Evolutionary conservation across 129 eudicot species (phyloP), one percentile per base, ranked within the genome.

Genomic region (Tagetes erecta): DNA sequence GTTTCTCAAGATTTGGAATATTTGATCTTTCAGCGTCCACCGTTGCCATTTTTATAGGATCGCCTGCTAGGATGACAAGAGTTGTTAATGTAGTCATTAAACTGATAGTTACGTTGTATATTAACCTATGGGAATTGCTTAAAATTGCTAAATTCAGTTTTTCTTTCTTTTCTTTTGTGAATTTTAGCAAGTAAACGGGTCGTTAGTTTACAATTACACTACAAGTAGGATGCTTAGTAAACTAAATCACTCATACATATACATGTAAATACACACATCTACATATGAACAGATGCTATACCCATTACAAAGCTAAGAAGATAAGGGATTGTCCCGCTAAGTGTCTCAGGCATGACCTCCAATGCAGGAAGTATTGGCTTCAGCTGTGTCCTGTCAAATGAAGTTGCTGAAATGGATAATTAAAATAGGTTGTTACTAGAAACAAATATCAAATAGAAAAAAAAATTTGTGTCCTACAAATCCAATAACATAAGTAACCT

Each of bases 261-360:
- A 62, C 27, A 13, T 62, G 67, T 62, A 35, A 36, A 36, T 12
- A 35, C 67, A 62, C 67, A 36, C 44, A 35, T 27, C 35, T 6
- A 14, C 1, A 76, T 38, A 65, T 42, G 46, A 49, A 75, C 55
- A 80, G 36, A 58, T 76, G 27, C 46, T 74, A 39, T 89, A 94
- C 98, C 99, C 97, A 94, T 94, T 30, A 91, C 83, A 80, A 85
- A 84, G 84, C 97, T 85, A 36, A 94, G 91, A 74, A 94, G 91
- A 83, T 91, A 94, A 51, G 99, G 96, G 76, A 94, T 87, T 50
- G 96, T 71, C 47, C 42, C 74, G 57, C 84, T 90, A 86, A 91
- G 86, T 72, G 92, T 83, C 67, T 86, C 86, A 39, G 99, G 97
- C 84, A 94, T 59, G 50, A 75, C 83, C 80, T 86, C 94, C 82